Conservation (phyloP, 306 rosid genomes). For the Amphicarpaea edgeworthii region DNA sequence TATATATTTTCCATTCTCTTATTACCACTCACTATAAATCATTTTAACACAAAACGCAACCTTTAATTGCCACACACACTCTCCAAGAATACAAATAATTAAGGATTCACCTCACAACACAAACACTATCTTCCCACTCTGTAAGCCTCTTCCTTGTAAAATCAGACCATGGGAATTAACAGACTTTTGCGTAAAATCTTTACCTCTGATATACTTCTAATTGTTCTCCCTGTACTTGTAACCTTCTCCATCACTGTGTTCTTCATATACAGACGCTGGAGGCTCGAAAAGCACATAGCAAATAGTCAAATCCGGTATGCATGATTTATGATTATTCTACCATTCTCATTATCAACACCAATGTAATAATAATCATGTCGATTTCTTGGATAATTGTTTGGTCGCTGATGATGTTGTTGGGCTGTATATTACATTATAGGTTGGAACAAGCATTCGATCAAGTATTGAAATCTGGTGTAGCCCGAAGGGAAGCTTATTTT, state of each 20-base stretch:
- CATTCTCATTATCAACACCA: not conserved
- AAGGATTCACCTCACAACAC: not conserved
- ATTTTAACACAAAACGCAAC: not conserved
- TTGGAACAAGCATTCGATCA: not conserved
- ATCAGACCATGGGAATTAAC: not conserved
- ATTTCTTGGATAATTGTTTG: too few species aligned
- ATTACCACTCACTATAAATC: not conserved
- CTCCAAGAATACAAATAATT: not conserved
- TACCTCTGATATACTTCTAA: not conserved
- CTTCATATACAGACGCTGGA: not conserved
- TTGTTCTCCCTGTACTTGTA: not conserved
- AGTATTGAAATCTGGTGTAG: not conserved
- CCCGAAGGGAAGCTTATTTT: not conserved
- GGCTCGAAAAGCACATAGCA: too few species aligned
- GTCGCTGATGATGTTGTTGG: not conserved
- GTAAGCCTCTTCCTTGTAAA: not conserved
- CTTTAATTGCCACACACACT: not conserved
- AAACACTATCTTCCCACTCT: not conserved
- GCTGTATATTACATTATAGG: not conserved
- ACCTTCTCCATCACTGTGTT: not conserved
- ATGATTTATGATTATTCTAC: not conserved
- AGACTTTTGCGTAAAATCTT: not conserved
- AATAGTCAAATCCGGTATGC: too few species aligned
- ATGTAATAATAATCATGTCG: too few species aligned
- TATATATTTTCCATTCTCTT: not conserved